A percentile compares a stretch with the other conserved stretches of the same genome.
These are phyloP conservation scores for Talaromyces nanjingensis DNA, from an alignment of 495 filamentous ascomycete species.

Conservation along the genomic window DNA sequence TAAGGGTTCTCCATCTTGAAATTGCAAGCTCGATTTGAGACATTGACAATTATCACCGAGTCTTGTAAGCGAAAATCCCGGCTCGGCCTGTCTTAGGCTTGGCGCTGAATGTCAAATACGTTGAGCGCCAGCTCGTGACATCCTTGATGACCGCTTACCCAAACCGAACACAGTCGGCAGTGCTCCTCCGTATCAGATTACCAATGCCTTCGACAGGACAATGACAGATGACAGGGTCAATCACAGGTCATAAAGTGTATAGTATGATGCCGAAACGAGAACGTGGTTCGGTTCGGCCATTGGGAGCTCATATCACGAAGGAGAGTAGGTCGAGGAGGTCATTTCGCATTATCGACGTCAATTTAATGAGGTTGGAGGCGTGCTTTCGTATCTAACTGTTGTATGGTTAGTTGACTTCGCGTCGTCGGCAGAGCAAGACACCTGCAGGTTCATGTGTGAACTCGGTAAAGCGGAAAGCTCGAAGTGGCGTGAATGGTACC, in stretches of 20 bases:
- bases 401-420: not conserved
- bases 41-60: not conserved
- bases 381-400: not conserved
- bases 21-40: not conserved
- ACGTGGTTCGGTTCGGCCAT: not conserved
- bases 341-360: not conserved
- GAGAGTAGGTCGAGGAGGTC: not conserved
- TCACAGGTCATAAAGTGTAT: not conserved
- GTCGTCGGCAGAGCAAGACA: not conserved
- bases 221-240: not conserved
- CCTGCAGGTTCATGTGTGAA: not conserved
- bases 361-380: not conserved
- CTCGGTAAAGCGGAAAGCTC: not conserved
- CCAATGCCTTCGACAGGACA: not conserved
- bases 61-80: not conserved
- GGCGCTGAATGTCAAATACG: not conserved
- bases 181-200: not conserved
- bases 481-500: not conserved
- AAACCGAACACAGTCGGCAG: not conserved
- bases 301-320: not conserved
- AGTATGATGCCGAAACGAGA: not conserved
- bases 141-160: not conserved
- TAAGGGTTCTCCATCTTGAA: not conserved
- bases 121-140: not conserved
- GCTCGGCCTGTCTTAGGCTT: too few relatives aligned